Evolutionary conservation across 1,284 basidiomycete species (phyloP).

Genomic region (Fomitiporia mediterranea): DNA sequence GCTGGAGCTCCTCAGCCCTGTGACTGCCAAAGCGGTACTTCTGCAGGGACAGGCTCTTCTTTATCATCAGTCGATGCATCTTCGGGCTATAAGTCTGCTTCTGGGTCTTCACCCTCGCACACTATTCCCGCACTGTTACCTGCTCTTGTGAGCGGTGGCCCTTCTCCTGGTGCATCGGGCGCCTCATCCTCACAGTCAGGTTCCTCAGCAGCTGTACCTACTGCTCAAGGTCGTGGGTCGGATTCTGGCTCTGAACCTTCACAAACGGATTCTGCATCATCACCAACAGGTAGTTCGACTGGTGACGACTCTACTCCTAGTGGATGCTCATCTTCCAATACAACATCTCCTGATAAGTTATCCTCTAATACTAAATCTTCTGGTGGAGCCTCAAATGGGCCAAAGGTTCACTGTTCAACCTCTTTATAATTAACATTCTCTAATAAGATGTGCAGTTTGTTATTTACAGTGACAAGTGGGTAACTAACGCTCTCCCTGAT

Average conservation of each 20-base stretch:
- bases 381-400: constrained; percentile 1
- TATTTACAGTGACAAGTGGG: constrained; percentile 9
- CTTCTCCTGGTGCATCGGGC: no score
- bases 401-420: constrained; percentile 2
- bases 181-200: no score
- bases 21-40: not conserved
- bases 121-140: no score
- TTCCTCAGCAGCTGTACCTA: no score
- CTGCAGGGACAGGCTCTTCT: not conserved
- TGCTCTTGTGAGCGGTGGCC: no score
- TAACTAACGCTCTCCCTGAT: not conserved
- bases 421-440: not conserved
- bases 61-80: not conserved
- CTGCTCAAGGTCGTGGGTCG: no score
- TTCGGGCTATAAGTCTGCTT: no score
- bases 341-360: no score
- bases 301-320: not conserved
- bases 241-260: not conserved
- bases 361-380: no score
- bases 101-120: no score
- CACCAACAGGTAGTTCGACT: not conserved
- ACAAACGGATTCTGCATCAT: not conserved
- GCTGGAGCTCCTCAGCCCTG: not conserved
- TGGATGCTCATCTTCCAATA: not conserved
- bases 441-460: constrained; percentile 4